These are phyloP conservation scores for Pseudocercospora macadamiae DNA, from an alignment of 2,329 filamentous ascomycete species.

Conservation along the genomic window DNA sequence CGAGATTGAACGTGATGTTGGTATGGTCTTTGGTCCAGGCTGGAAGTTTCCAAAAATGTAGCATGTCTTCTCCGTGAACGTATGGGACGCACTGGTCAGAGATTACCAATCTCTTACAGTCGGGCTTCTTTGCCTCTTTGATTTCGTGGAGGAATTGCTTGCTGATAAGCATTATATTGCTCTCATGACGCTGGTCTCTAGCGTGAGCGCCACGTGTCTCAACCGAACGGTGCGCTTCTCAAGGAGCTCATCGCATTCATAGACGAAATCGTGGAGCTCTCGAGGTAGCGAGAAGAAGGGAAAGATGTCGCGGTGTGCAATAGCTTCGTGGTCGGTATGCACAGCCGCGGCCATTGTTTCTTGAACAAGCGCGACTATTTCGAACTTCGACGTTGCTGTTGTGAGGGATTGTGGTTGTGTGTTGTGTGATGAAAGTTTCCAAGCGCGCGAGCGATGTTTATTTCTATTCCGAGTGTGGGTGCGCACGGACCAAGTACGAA, in stretches of 20 bases:
- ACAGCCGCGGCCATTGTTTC: too few relatives aligned
- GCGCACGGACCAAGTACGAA: too few relatives aligned
- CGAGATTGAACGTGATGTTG: not conserved
- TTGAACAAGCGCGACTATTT: too few relatives aligned
- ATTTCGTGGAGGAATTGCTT: not conserved
- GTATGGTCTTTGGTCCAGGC: not conserved
- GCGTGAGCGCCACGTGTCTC: not conserved
- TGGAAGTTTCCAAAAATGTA: not conserved
- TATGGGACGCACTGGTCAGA: not conserved
- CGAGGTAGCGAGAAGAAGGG: constrained; percentile 19
- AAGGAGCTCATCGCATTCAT: not conserved
- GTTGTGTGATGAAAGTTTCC: too few relatives aligned
- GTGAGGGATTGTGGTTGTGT: too few relatives aligned
- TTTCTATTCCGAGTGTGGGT: too few relatives aligned
- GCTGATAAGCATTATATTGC: not conserved
- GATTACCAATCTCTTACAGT: not conserved
- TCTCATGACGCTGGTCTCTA: not conserved
- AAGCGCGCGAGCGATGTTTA: too few relatives aligned
- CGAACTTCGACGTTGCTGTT: too few relatives aligned
- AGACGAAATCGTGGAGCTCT: constrained; percentile 20
- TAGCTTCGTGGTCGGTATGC: too few relatives aligned
- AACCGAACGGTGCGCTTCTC: too few relatives aligned
- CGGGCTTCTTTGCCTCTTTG: not conserved
- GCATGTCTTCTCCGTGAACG: not conserved
- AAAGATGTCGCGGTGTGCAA: constrained; percentile 33